Evolutionary conservation across 2,329 filamentous ascomycete species (phyloP), one percentile per base, ranked within the genome.

Genomic region (Thielaviopsis musarum): DNA sequence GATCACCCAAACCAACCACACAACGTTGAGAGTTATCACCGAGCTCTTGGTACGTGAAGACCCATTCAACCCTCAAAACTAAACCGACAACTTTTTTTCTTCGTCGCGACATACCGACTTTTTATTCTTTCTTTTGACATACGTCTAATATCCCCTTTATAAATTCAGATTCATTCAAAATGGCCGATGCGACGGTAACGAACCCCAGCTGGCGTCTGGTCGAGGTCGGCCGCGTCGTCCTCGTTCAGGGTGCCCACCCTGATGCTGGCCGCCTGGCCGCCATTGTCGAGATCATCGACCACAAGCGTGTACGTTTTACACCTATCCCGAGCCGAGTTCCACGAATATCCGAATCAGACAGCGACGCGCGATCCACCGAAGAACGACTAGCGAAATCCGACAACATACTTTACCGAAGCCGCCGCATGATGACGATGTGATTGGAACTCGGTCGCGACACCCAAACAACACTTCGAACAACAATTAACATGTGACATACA

Each of bases 221-320:
- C 75, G 91, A 98, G 85, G 88, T 96, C 76, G 93, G 93, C 84
- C 90, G 93, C 74, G 84, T 98, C 72, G 86, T 95, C 74, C 84
- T 95, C 75, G 85, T 97, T 79, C 86, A 88, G 76, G 76, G 75
- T 70, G 78, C 82, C 73, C 87, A 90, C 72, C 84, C 85, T 69
- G 87, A 78, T 79, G 78, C 80, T 68, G 91, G 91, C 79, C 88
- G 88, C 74, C 83, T 97, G 70, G 94, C 91, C 71, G 80, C 85
- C 70, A 91, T 98, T 72, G 90, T 95, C 77, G 91, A 98, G 85
- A 97, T 98, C 77, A 93, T 98, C 79, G 93, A 98, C 80, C 91
- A 98, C 87, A 96, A 95, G 84, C 90, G 93, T 79, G 93, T 98
- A 95, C 74, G 93, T 89, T 72, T 61, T 64, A 24, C 52, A 52